These are phyloP conservation scores for Sequoiadendron giganteum DNA, from an alignment of 75 land plant species.

Conservation along the genomic window DNA sequence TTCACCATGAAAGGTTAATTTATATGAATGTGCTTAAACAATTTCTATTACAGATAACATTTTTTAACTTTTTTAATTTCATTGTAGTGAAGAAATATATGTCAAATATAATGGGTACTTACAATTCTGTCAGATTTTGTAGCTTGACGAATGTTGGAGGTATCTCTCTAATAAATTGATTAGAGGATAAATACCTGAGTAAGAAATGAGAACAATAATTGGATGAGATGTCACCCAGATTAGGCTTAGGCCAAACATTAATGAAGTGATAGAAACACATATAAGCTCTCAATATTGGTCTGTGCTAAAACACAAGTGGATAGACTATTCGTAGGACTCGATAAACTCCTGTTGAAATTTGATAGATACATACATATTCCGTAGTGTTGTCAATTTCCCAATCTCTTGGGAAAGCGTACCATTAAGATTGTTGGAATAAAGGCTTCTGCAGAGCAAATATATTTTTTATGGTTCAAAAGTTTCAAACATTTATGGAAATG, in stretches of 20 bases:
- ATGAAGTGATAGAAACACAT: background rate
- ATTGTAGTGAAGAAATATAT: no score
- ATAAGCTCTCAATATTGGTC: no score
- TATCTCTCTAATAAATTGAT: constrained; percentile 19
- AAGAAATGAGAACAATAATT: background rate
- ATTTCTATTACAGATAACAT: no score
- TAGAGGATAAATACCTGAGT: constrained; percentile 13
- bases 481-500: background rate
- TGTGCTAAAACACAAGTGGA: background rate
- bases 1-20: no score
- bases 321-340: background rate
- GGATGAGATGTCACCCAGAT: background rate
- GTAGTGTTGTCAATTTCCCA: background rate
- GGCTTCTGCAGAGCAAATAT: background rate
- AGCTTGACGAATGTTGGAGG: background rate
- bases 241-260: background rate
- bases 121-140: no score
- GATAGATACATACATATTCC: background rate
- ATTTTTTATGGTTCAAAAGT: background rate
- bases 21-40: no score
- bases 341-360: background rate
- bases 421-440: background rate
- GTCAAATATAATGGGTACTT: no score
- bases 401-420: background rate
- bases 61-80: no score